phyloP scores from a whole-genome alignment of 2,329 filamentous ascomycete genomes.

The Fusarium succisae region DNA sequence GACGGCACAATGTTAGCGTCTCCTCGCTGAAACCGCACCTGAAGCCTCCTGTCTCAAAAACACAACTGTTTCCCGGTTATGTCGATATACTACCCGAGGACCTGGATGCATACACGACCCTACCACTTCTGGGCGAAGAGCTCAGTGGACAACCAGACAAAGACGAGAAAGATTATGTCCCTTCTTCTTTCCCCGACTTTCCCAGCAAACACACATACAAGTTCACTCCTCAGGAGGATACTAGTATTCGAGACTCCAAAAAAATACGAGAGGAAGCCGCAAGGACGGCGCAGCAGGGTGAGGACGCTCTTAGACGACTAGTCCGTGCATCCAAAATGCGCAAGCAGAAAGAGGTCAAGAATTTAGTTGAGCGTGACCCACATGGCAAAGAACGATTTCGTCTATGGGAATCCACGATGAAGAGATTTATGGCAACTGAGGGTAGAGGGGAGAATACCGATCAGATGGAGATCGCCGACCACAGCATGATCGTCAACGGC shows the following conservation, averaged over 20 bases:
- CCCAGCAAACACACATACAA: conserved; percentile 72
- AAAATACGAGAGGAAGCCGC: conserved; percentile 69
- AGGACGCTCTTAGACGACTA: conserved; percentile 67
- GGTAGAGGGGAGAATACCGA: conserved; percentile 47
- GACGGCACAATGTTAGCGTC: conserved; percentile 61
- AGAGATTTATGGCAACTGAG: conserved; percentile 57
- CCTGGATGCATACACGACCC: conserved; percentile 52
- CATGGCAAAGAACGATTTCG: conserved; percentile 65
- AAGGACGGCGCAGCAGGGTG: conserved; percentile 68
- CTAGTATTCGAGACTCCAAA: conserved; percentile 59
- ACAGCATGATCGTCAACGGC: conserved; percentile 72
- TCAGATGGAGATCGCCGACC: conserved; percentile 65
- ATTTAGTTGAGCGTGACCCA: conserved; percentile 61
- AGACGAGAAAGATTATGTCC: conserved; percentile 64
- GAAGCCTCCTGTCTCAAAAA: conserved; percentile 59
- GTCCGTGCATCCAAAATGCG: conserved; percentile 71
- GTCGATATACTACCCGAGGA: conserved; percentile 51
- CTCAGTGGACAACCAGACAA: conserved; percentile 69
- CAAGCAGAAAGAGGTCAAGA: conserved; percentile 71
- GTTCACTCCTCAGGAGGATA: conserved; percentile 64
- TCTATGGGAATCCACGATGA: conserved; percentile 70
- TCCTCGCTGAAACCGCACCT: conserved; percentile 65
- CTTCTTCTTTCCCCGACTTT: conserved; percentile 67
- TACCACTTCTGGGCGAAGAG: conserved; percentile 61
- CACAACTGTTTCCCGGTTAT: conserved; percentile 52